Percentiles rank a stretch among this genome's conserved stretches.
Conservation (phyloP, 2,329 filamentous ascomycete genomes). For the Trichophyton mentagrophytes region DNA sequence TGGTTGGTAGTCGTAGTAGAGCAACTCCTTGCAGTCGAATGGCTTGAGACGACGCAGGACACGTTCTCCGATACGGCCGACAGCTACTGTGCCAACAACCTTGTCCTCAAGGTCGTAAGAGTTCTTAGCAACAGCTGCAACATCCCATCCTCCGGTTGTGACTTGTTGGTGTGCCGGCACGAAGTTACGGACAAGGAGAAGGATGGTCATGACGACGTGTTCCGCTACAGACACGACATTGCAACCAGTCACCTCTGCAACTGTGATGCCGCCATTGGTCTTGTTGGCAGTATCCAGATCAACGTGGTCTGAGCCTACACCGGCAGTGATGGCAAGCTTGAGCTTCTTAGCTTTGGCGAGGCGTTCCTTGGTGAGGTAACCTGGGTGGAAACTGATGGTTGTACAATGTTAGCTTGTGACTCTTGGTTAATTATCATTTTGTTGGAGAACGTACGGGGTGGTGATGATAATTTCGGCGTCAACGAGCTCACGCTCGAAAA, state of each 20-base stretch:
- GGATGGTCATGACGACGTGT: constrained; percentile 99
- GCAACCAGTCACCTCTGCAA: constrained; percentile 93
- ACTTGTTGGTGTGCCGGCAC: constrained; percentile 95
- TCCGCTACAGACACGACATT: constrained; percentile 98
- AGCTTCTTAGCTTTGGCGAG: constrained; percentile 97
- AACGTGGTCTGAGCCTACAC: constrained; percentile 97
- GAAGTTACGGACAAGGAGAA: constrained; percentile 92
- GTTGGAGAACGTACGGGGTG: constrained; percentile 57
- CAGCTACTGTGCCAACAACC: constrained; percentile 92
- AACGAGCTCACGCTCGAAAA: constrained; percentile 88
- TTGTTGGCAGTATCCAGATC: constrained; percentile 95
- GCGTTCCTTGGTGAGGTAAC: constrained; percentile 92
- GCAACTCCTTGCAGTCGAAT: constrained; percentile 98
- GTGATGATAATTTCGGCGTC: constrained; percentile 99
- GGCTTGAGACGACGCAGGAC: constrained; percentile 90
- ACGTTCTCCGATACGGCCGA: constrained; percentile 95
- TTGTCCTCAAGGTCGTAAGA: constrained; percentile 97
- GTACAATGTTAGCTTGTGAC: neutral
- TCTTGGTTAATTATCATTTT: neutral
- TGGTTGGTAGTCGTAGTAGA: constrained; percentile 99
- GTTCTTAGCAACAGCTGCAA: constrained; percentile 92
- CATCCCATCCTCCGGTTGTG: constrained; percentile 79
- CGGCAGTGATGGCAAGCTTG: constrained; percentile 91
- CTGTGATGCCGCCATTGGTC: constrained; percentile 94
- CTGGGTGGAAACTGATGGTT: constrained; percentile 79